Base-by-base conservation (phyloP, 2,329 filamentous ascomycete species). In the Chlorencoelia australis region DNA sequence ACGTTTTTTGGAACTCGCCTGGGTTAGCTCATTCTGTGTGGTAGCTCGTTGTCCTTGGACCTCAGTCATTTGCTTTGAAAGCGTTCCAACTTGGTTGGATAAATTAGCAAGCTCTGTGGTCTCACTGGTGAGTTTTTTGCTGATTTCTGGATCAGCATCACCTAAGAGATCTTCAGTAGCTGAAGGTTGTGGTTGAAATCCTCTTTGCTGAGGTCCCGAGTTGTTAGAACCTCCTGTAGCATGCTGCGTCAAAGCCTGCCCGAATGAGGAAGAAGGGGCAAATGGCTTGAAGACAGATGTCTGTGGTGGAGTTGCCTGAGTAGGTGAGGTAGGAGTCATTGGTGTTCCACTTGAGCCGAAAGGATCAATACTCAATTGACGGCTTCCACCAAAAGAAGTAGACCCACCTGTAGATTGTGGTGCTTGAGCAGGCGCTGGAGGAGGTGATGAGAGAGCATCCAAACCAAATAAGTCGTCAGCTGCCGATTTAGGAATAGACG, bases 401-500 rank as follows among this genome's bases (percentile, higher is more conserved):
- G 86, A 87, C 19, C 82, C 80, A 33, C 86, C 85, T 15, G 87
- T 89, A 4, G 77, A 77, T 54, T 82, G 76, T 24, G 71, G 62
- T 33, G 79, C 71, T 7, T 73, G 66, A 13, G 71, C 64, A 13
- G 71, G 65, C 3, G 65, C 61, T 7, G 68, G 59, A 10, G 60
- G 51, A 11, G 59, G 48, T 14, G 65, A 57, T n/a, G 69, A 63
- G 39, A 79, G 73, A 11, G 85, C 77, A 56, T 96, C 89, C 14
- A 98, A 70, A 1, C 88, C 89, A 54, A 98, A 96, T 11, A 98
- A 65, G 59, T 98, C 91, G 43, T 98, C 89, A 8, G 93, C 72
- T 28, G 89, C 88, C 36, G 89, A 91, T 51, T 84, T 87, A 4
- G 79, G 73, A 41, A 68, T 57, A 22, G 58, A 55, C 7, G 65